Evolutionary conservation across 306 rosid genomes (phyloP), one percentile per base, ranked within the genome.

Genomic region (Macrotyloma uniflorum): DNA sequence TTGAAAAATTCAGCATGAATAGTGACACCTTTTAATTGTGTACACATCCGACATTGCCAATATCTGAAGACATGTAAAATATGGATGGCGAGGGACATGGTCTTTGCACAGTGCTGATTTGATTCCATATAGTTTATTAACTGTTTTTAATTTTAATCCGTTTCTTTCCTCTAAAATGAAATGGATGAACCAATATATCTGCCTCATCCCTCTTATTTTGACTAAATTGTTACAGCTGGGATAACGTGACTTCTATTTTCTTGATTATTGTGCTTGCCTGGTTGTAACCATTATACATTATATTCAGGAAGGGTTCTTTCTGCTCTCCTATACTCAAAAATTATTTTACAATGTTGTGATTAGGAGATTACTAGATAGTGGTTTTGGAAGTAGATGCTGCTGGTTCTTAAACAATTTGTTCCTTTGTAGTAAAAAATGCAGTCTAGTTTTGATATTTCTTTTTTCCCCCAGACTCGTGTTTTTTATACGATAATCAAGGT

Each of bases 261-360:
- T 28, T 51, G 15, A 28, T 42, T 59, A 18, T 16, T 30, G 8
- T 14, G 46, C 19, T 16, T 16, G 20, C 43, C 22, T 32, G 11
- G 18, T 33, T 23, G 19, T 13, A 33, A 33, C 53, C 54, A 55
- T 80, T 32, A 32, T 32, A 47, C 53, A 42, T 18, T 66, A 61
- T 28, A 35, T 74, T 53, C 0, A 6, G 63, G 54, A 74, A 73
- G 43, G 23, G 18, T 45, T 20, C 50, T 47, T 19, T 64, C 2
- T 50, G 3, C 49, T 9, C 53, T 23, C 23, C 8, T 50, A 14
- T 38, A 33, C 42, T 57, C 62, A 22, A 8, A 33, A 5, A 7
- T 8, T 30, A 18, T 47, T 10, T 40, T 53, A 47, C 13, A 63
- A 47, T 65, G 43, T 77, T 80, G 85, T 51, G 74, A 55, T 80